Percentiles rank a stretch among this genome's conserved stretches.
These are phyloP conservation scores for Diplodia sapinea DNA, from an alignment of 2,329 filamentous ascomycete genomes.

Conservation along the genomic window DNA sequence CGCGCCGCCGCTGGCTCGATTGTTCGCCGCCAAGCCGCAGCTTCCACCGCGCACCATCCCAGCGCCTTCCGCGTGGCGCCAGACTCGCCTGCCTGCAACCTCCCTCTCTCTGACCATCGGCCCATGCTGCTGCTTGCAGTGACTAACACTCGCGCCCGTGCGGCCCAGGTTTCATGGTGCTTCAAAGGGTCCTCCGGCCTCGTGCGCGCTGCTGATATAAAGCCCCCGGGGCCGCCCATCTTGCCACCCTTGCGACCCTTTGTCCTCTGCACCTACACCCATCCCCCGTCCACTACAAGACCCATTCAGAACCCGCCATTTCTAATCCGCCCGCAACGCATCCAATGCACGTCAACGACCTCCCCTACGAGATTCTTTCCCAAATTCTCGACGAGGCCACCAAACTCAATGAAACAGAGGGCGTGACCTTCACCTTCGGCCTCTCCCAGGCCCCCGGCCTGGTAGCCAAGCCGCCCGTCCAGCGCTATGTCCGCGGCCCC, in stretches of 20 bases:
- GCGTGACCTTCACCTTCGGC: conserved; percentile 59
- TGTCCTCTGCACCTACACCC: conserved; percentile 14
- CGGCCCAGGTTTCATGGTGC: conserved; percentile 17
- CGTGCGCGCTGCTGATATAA: conserved; percentile 28
- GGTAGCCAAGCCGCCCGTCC: conserved; percentile 51
- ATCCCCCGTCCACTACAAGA: not conserved
- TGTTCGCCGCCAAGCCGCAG: conserved; percentile 3
- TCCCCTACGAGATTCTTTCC: conserved; percentile 60
- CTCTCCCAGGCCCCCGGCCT: conserved; percentile 57
- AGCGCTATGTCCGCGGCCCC: conserved; percentile 59
- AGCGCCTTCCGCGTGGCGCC: conserved; percentile 23
- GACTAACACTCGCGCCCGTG: conserved; percentile 22
- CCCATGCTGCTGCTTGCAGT: conserved; percentile 13
- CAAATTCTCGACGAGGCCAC: conserved; percentile 58
- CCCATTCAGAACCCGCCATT: not conserved
- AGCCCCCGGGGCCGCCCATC: conserved; percentile 24
- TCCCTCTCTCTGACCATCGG: not conserved
- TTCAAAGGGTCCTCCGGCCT: conserved; percentile 20
- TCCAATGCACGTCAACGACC: conserved; percentile 56
- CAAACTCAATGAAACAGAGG: conserved; percentile 54
- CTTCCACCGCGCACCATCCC: conserved; percentile 8
- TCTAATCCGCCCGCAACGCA: not conserved
- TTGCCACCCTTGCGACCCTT: conserved; percentile 25
- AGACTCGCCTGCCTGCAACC: conserved; percentile 10
- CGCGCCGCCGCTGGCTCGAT: not conserved